Evolutionary conservation across 2,329 filamentous ascomycete species (phyloP).

Genomic region (Clonostachys sp.): DNA sequence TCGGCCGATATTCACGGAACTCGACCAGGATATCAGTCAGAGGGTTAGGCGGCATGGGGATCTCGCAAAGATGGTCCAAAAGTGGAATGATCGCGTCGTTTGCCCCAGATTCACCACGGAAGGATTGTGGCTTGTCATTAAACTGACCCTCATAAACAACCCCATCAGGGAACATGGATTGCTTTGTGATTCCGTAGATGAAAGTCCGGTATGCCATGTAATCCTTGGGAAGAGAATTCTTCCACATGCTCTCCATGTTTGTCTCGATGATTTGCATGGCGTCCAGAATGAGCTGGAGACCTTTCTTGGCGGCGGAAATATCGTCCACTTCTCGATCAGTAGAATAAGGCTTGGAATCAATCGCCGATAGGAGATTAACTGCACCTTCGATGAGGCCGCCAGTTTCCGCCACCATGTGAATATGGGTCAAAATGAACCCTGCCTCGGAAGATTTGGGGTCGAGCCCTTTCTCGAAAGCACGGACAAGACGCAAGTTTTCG

Average conservation of each 20-base stretch:
- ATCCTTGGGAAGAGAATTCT: constrained; percentile 73
- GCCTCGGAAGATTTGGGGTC: constrained; percentile 86
- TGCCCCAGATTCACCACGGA: constrained; percentile 88
- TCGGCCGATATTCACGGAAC: constrained; percentile 84
- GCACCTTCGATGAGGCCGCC: constrained; percentile 71
- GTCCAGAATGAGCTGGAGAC: constrained; percentile 55
- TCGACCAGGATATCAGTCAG: constrained; percentile 84
- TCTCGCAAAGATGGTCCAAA: constrained; percentile 80
- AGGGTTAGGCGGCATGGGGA: constrained; percentile 84
- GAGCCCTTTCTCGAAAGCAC: constrained; percentile 86
- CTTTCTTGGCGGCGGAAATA: constrained; percentile 47
- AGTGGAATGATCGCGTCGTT: constrained; percentile 94
- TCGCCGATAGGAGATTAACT: constrained; percentile 50
- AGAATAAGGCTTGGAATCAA: too few species aligned
- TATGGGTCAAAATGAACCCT: constrained; percentile 91
- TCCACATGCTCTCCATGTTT: constrained; percentile 91
- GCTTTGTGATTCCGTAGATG: constrained; percentile 92
- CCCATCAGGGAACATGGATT: constrained; percentile 90
- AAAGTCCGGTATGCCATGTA: constrained; percentile 93
- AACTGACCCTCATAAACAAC: constrained; percentile 85
- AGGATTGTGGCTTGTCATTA: constrained; percentile 64
- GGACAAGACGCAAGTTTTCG: constrained; percentile 74
- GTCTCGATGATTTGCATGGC: constrained; percentile 63
- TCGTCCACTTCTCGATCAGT: constrained; percentile 23
- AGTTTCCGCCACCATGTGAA: constrained; percentile 91